Evolutionary conservation across 1,284 basidiomycete genomes (phyloP).

Genomic region (Fomes fomentarius): DNA sequence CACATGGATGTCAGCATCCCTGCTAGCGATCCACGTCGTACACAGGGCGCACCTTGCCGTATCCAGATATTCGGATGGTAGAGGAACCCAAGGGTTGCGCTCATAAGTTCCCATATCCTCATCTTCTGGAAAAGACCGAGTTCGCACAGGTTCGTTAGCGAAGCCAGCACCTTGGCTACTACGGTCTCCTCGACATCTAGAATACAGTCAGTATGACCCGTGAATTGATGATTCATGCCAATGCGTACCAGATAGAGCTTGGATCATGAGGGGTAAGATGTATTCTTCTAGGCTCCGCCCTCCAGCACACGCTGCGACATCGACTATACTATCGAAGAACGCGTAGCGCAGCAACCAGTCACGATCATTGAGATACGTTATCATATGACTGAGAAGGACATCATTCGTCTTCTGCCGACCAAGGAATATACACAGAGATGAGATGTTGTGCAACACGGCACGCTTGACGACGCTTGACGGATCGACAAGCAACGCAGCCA

Average conservation of each 20-base stretch:
- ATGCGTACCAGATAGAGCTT: conserved; percentile 82
- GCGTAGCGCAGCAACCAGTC: conserved; percentile 91
- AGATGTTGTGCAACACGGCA: conserved; percentile 80
- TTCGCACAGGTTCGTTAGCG: conserved; percentile 86
- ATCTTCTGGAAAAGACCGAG: conserved; percentile 88
- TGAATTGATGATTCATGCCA: neutral
- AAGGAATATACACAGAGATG: conserved; percentile 90
- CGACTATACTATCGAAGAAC: conserved; percentile 96
- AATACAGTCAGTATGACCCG: conserved; percentile 2
- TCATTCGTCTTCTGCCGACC: conserved; percentile 94
- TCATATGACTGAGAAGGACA: conserved; percentile 94
- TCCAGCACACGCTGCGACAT: conserved; percentile 92
- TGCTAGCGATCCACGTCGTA: no score
- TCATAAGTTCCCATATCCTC: conserved; percentile 95
- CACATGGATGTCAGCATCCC: neutral
- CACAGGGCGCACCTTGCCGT: conserved; percentile 67
- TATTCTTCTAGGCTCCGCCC: conserved; percentile 85
- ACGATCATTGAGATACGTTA: conserved; percentile 96
- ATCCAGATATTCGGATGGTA: conserved; percentile 99
- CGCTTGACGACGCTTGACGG: conserved; percentile 78
- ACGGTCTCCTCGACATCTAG: conserved; percentile 95
- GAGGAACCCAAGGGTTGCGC: conserved; percentile 83
- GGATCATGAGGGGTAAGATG: conserved; percentile 93
- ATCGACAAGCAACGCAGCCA: conserved; percentile 78
- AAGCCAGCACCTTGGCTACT: conserved; percentile 83